These are phyloP conservation scores for Nitzschia inconspicua DNA, from an alignment of 108 stramenopile genomes.

Conservation along the genomic window DNA sequence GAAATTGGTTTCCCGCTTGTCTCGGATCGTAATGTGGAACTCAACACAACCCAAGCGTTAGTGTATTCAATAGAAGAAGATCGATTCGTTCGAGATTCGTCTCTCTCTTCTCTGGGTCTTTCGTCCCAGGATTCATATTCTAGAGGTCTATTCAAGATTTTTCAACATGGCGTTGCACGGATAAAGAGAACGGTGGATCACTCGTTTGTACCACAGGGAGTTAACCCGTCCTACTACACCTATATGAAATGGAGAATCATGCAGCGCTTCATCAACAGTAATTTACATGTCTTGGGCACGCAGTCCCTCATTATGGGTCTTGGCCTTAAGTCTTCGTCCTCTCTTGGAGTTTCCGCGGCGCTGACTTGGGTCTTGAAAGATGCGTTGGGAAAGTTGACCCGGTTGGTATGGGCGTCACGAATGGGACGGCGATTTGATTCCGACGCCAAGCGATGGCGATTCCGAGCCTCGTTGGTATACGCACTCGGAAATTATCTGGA, in stretches of 20 bases:
- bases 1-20: conserved; percentile 1
- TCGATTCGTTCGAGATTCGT: conserved; percentile 16
- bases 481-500: conserved; percentile 87
- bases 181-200: background rate
- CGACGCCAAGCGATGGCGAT: conserved; percentile 94
- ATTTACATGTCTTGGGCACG: conserved; percentile 90
- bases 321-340: conserved; percentile 55
- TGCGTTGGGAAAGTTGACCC: conserved; percentile 86
- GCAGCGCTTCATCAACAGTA: conserved; percentile 88
- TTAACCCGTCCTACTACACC: conserved; percentile 77
- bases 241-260: conserved; percentile 84
- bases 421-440: conserved; percentile 93
- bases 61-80: conserved; percentile 18
- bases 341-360: conserved; percentile 69
- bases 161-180: conserved; percentile 3
- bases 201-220: conserved; percentile 84
- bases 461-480: conserved; percentile 74
- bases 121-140: conserved; percentile 1
- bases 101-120: background rate
- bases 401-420: conserved; percentile 92
- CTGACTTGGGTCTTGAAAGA: conserved; percentile 95
- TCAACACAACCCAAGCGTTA: conserved; percentile 5
- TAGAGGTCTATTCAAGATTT: background rate
- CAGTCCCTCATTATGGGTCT: conserved; percentile 88
- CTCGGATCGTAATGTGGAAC: conserved; percentile 15